Conservation (phyloP, 768 basidiomycete genomes). For the Imleria badia region DNA sequence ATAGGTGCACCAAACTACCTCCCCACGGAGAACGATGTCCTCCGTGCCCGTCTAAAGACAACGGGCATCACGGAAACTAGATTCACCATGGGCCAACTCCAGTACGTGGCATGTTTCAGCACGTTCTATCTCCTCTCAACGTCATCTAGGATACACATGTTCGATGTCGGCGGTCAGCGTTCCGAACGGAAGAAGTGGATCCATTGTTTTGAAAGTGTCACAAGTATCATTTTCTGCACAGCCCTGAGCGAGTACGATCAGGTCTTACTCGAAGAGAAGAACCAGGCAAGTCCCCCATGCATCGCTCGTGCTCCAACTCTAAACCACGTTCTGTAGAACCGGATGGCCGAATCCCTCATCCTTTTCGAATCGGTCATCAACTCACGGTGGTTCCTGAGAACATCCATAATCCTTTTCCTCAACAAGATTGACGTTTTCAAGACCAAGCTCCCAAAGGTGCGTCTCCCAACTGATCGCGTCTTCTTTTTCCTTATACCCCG, state of each 20-base stretch:
- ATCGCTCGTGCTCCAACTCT: neutral
- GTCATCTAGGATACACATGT: slow-evolving; percentile 56
- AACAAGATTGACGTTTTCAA: slow-evolving; percentile 81
- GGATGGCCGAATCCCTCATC: slow-evolving; percentile 71
- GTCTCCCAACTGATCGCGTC: rapidly evolving
- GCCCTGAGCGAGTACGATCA: slow-evolving; percentile 78
- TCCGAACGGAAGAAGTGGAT: slow-evolving; percentile 85
- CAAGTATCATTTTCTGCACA: slow-evolving; percentile 77
- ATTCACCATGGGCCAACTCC: slow-evolving; percentile 66
- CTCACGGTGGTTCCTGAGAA: slow-evolving; percentile 72
- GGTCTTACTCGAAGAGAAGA: slow-evolving; percentile 59
- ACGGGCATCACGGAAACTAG: slow-evolving; percentile 90
- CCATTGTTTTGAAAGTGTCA: slow-evolving; percentile 76
- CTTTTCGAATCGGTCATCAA: slow-evolving; percentile 80
- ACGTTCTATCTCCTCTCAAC: neutral
- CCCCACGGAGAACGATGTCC: slow-evolving; percentile 83
- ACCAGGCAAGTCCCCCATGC: slow-evolving; percentile 23
- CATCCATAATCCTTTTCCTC: slow-evolving; percentile 64
- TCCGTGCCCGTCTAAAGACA: slow-evolving; percentile 86
- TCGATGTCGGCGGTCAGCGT: slow-evolving; percentile 78
- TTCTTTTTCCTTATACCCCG: neutral
- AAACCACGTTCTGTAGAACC: slow-evolving; percentile 46
- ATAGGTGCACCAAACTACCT: slow-evolving; percentile 81
- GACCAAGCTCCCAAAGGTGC: slow-evolving; percentile 59
- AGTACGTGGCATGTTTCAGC: slow-evolving; percentile 36